Base-by-base conservation (phyloP, 192 early-diverging fungal genomes). In the Irineochytrium annulatum region DNA sequence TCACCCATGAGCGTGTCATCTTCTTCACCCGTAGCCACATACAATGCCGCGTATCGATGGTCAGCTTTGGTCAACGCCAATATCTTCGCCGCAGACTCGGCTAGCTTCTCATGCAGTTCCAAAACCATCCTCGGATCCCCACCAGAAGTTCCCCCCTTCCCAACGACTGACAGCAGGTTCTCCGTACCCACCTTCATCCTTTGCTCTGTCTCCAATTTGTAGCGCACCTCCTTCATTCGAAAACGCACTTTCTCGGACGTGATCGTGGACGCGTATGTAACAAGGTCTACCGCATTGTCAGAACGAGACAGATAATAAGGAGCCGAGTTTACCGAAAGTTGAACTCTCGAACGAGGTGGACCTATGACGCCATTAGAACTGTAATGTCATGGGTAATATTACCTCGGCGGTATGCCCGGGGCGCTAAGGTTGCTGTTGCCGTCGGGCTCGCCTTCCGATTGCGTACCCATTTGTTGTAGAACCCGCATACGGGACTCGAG, bases 171-270 rank as follows among this genome's bases (percentile, higher is more conserved):
- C 8, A 69, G 39, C 68, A 93, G 73, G 35, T 85, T 85, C 62
- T 90, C 84, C 2, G 86, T 88, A 35, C 89, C 91, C n/a, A 78
- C 83, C 62, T 84, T 77, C 22, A 97, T 82, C 70, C 91, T 92
- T 64, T 78, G 83, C 74, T 97, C 95, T 3, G 96, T 87, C 56
- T 89, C 91, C 32, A 96, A 80, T 74, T 97, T 97, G 68, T 88
- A 88, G 24, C 86, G 87, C 52, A 96, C 79, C 67, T 94, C 91
- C 46, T 88, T 86, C 37, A 97, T 74, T 63, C 91, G 91, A 63
- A 65, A 81, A 34, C 60, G 60, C 19, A 81, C 61, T 35, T 80
- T 80, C 20, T 77, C 75, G n/a, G 68, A 32, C 13, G 79, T 77
- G 14, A 81, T 43, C 14, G 62, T 52, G 17, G 61, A 62, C 26